Base-by-base conservation (phyloP, 208 protist genomes). In the Crithidia thermophila region DNA sequence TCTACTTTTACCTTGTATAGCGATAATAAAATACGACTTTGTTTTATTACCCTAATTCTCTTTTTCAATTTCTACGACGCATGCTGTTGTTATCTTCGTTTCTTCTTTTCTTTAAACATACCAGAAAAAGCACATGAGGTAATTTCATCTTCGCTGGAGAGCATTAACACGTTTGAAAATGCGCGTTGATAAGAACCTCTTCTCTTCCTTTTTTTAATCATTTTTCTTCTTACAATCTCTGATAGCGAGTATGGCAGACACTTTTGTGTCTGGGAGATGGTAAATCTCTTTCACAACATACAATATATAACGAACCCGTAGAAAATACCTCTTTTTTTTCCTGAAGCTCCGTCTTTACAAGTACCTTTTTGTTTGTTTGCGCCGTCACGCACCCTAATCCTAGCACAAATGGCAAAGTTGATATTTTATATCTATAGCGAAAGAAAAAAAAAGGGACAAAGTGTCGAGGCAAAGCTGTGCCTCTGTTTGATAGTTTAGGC, bases 191-290 rank as follows among this genome's bases (percentile, higher is more conserved):
- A 36, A 16, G 30, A 9, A 28, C 8, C 18, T 8, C 37, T 52
- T 7, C 23, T 34, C 3, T 6, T 40, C 16, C 1, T 52, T 55
- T 13, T 8, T n/a, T 51, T 25, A 1, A 16, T 23, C 60, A 37
- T 1, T 31, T 20, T 56, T 58, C 56, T 46, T 47, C 21, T 45
- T 56, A 21, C 21, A 46, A 14, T 33, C 10, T 56, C 45, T 40
- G 49, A 21, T 52, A 72, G 61, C 20, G 42, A 23, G 46, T 72
- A 72, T 55, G 62, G 37, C n/a, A 39, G 52, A 62, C 20, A 58
- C 52, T 18, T 45, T 28, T 39, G 3, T 18, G 57, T 63, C 27
- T 42, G 10, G 57, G 30, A 51, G n/a, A 21, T 30, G 57, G 39
- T 23, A 18, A 36, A 11, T 39, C 23, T 39, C 57, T 36, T 46